Conservation (phyloP, 352 stramenopile species). For the Halophytophthora batemanensis region DNA sequence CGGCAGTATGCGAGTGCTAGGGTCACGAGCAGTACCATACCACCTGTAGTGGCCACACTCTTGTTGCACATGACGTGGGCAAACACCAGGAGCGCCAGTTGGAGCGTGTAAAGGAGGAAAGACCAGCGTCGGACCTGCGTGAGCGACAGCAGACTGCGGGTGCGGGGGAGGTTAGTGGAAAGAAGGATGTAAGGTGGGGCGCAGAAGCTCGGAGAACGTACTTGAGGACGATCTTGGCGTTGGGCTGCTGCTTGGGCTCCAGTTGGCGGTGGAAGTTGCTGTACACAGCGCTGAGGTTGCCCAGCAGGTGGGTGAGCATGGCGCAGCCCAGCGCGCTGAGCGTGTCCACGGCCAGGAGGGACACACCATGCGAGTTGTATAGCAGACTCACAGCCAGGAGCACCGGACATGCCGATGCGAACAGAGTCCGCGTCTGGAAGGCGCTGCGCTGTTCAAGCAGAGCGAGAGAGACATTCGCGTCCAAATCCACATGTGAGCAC, state of each 20-base stretch:
- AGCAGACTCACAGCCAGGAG: slow-evolving; percentile 56
- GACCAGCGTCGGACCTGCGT: slow-evolving; percentile 76
- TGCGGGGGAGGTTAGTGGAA: neutral
- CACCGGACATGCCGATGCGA: slow-evolving; percentile 50
- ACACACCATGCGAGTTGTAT: slow-evolving; percentile 30
- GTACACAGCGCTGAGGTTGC: slow-evolving; percentile 72
- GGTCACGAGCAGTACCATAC: slow-evolving; percentile 30
- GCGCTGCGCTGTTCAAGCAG: slow-evolving; percentile 38
- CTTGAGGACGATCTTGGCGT: slow-evolving; percentile 65
- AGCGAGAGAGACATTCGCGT: neutral
- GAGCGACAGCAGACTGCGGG: slow-evolving; percentile 54
- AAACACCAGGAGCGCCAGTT: slow-evolving; percentile 34
- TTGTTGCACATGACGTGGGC: slow-evolving; percentile 45
- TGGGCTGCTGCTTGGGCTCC: slow-evolving; percentile 34
- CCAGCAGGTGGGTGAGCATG: slow-evolving; percentile 62
- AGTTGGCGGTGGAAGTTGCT: slow-evolving; percentile 68
- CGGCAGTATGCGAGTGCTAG: slow-evolving; percentile 58
- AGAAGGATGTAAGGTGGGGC: no score
- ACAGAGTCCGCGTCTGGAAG: slow-evolving; percentile 55
- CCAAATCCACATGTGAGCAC: neutral
- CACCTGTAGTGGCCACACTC: slow-evolving; percentile 22
- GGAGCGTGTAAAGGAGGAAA: slow-evolving; percentile 45
- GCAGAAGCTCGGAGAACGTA: slow-evolving; percentile 12
- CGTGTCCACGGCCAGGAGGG: slow-evolving; percentile 39
- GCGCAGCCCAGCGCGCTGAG: slow-evolving; percentile 36